These are phyloP conservation scores for Porphyra umbilicalis DNA, from an alignment of 31 red algal genomes.

Conservation along the genomic window DNA sequence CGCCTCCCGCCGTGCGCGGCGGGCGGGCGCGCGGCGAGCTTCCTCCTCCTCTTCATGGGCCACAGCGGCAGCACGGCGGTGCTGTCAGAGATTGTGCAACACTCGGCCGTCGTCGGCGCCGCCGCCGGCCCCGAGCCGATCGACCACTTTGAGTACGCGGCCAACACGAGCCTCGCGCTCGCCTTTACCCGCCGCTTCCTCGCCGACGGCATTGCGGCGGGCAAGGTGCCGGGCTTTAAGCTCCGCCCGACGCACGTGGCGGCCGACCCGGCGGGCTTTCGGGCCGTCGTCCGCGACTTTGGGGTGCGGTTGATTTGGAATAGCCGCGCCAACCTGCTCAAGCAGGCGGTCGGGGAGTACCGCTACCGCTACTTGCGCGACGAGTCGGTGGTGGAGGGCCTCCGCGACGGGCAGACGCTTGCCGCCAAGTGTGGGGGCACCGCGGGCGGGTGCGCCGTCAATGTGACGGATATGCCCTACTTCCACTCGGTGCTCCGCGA, in stretches of 20 bases:
- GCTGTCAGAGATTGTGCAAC: slow-evolving; percentile 33
- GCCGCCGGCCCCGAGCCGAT: slow-evolving; percentile 24
- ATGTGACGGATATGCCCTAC: slow-evolving; percentile 29
- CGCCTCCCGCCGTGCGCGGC: slow-evolving; percentile 5
- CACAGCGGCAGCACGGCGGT: slow-evolving; percentile 58
- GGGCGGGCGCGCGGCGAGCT: slow-evolving; percentile 19
- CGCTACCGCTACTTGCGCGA: slow-evolving; percentile 31
- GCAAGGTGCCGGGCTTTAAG: slow-evolving; percentile 50
- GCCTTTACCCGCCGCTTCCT: slow-evolving; percentile 23
- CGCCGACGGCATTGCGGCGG: slow-evolving; percentile 8
- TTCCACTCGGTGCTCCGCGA: slow-evolving; percentile 19
- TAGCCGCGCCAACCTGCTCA: slow-evolving; percentile 42
- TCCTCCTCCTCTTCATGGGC: slow-evolving; percentile 52
- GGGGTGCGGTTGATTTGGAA: slow-evolving; percentile 36
- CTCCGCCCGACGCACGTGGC: slow-evolving; percentile 33
- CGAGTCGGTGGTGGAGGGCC: slow-evolving; percentile 23
- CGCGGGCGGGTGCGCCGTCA: slow-evolving; percentile 18
- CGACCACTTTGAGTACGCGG: slow-evolving; percentile 24
- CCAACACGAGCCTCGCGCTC: slow-evolving; percentile 17
- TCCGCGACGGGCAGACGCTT: slow-evolving; percentile 12
- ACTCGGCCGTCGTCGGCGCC: slow-evolving; percentile 9
- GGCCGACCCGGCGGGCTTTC: slow-evolving; percentile 5
- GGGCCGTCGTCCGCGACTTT: slow-evolving; percentile 9
- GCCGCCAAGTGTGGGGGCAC: slow-evolving; percentile 22
- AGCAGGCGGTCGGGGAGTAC: slow-evolving; percentile 52